Conservation (phyloP, 2,329 filamentous ascomycete species). For the Alternaria triticimaculans region DNA sequence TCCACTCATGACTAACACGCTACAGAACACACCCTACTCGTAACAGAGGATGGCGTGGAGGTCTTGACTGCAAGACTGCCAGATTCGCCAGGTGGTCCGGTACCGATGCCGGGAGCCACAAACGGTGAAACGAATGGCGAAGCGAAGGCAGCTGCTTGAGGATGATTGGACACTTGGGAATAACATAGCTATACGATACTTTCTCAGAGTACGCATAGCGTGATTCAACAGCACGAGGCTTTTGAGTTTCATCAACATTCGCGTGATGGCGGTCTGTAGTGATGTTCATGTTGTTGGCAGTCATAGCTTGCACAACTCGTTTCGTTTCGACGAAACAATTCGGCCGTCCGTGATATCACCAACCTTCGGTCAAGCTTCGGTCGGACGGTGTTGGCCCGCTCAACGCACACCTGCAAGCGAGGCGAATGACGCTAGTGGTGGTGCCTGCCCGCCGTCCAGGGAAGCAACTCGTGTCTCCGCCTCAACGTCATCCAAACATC, state of each 20-base stretch:
- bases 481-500: conserved; percentile 45
- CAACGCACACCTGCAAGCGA: conserved; percentile 8
- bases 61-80: conserved; percentile 75
- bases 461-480: conserved; percentile 30
- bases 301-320: neutral
- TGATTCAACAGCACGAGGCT: neutral
- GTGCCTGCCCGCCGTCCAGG: conserved; percentile 24
- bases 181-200: neutral
- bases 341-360: neutral
- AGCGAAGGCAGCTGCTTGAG: conserved; percentile 25
- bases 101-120: conserved; percentile 61
- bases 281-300: neutral
- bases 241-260: neutral
- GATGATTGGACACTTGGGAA: neutral
- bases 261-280: neutral
- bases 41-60: conserved; percentile 83
- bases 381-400: conserved; percentile 8
- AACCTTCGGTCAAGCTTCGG: neutral
- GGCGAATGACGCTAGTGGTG: conserved; percentile 25
- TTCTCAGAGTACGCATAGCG: neutral
- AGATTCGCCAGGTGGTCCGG: conserved; percentile 76
- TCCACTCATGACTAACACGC: conserved; percentile 15
- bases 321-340: neutral
- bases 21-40: conserved; percentile 79
- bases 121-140: conserved; percentile 32